Conservation (phyloP, 352 stramenopile species). For the Globisporangium carolinianum region DNA sequence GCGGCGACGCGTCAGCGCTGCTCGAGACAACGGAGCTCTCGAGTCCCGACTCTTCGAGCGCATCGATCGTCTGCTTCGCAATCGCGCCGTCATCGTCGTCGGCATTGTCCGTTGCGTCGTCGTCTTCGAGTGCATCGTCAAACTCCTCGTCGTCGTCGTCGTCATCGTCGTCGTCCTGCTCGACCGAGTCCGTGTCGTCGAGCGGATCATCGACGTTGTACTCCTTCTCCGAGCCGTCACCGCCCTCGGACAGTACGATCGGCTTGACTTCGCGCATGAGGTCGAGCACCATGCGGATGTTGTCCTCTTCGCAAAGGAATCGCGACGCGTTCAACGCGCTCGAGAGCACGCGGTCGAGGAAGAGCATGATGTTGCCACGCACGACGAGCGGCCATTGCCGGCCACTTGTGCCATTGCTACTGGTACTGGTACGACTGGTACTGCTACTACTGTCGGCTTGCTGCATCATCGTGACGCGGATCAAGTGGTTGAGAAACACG, state of each 20-base stretch:
- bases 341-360: constrained; percentile 74
- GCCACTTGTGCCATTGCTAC: no score
- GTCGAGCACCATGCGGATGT: constrained; percentile 71
- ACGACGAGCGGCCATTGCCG: constrained; percentile 61
- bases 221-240: constrained; percentile 59
- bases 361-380: constrained; percentile 79
- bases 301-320: constrained; percentile 65
- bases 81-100: constrained; percentile 38
- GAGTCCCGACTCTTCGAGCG: constrained; percentile 38
- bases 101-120: constrained; percentile 21
- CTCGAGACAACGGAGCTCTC: constrained; percentile 41
- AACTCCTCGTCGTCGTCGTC: constrained; percentile 30
- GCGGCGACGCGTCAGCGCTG: constrained; percentile 20
- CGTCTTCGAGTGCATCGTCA: constrained; percentile 20
- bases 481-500: constrained; percentile 76
- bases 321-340: constrained; percentile 75
- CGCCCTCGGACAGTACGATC: constrained; percentile 55
- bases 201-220: constrained; percentile 52
- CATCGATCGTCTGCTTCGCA: constrained; percentile 55
- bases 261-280: constrained; percentile 75
- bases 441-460: constrained; percentile 21
- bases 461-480: constrained; percentile 75
- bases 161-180: constrained; percentile 49
- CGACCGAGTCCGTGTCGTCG: constrained; percentile 32
- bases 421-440: no score